Base-by-base conservation (phyloP, 345 rosid species). In the Erodium maritimum region DNA sequence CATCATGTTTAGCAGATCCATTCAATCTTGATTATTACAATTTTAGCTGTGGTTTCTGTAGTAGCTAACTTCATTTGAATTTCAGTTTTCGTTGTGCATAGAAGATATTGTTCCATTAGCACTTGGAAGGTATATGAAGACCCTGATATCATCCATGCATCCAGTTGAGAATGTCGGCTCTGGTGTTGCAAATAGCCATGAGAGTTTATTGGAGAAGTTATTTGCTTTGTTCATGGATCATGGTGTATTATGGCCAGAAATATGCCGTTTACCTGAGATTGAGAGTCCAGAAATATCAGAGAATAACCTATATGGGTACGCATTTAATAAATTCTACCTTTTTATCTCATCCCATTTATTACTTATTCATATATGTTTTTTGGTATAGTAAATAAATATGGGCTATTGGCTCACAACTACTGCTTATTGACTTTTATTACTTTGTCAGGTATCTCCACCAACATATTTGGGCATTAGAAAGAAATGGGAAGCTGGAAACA, bases 31-130 rank as follows among this genome's bases (percentile, higher is more conserved):
- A 29, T 29, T 29, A 29, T 4, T 1, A 29, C 37, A 29, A 29
- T 29, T 29, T 29, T 29, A 29, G 37, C 9, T 29, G n/a, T n/a
- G 37, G 37, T 29, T 29, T 29, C 8, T 29, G 37, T 29, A 11
- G 48, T 55, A 23, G 55, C 74, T 73, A 55, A 70, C 61, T 60
- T 61, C 54, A 37, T 37, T 64, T 69, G 67, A 71, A 58, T 68
- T 57, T 2, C 88, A 91, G 98, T 91, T 91, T 67, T 80, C 86
- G 24, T 76, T 91, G 73, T 89, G 96, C 78, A 62, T 89, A 61
- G 99, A 91, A 80, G 99, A 89, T 79, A 77, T 91, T 64, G 84
- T 86, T 58, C 95, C 96, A 19, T 73, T 89, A 59, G 87, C 94
- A 61, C 81, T 91, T 67, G 96, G 93, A 70, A 83, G 96, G 75